Evolutionary conservation across 176 grass and related monocot genomes (phyloP), one percentile per base, ranked within the genome.

Genomic region (Urochloa ruziziensis): DNA sequence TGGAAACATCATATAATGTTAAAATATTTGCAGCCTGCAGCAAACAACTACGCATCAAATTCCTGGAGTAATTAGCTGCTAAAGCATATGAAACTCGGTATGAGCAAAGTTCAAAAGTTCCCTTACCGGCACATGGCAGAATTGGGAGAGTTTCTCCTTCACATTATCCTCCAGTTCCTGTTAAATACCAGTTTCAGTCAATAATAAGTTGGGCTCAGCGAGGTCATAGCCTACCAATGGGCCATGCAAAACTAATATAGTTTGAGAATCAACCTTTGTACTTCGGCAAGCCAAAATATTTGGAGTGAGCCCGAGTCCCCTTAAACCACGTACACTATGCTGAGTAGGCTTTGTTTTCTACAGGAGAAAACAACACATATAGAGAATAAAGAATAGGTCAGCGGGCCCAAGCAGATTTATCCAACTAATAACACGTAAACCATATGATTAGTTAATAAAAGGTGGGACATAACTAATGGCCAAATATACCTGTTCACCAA

Each of bases 331-430:
- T 48, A 95, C 93, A 69, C 93, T 92, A 78, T 95, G 93, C 85
- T 95, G 93, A 33, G 93, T 95, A 23, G 93, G 93, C 82, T 95
- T 95, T 68, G 93, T 95, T 92, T 95, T 95, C 93, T 95, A 34
- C 23, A 78, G 54, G 35, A 86, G 73, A 13, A 68, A 78, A 76
- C 42, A 42, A 56, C 66, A 85, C 7, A 66, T 25, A 74, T 25
- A 1, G 58, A 40, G 16, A 63, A 70, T 19, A 23, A 77, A 73
- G 8, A 77, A 7, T 66, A 76, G 63, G 74, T 68, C 5, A 68
- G n/a, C 12, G 19, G 4, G 17, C 8, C 16, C 52, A 72, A 79
- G 61, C 27, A 53, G 35, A 27, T 61, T 67, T 68, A 77, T 73
- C 23, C 24, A 74, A 66, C 27, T n/a, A 40, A 49, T 44, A 28